Conservation (phyloP, 164 flowering plant genomes). For the Cinnamomum micranthum region DNA sequence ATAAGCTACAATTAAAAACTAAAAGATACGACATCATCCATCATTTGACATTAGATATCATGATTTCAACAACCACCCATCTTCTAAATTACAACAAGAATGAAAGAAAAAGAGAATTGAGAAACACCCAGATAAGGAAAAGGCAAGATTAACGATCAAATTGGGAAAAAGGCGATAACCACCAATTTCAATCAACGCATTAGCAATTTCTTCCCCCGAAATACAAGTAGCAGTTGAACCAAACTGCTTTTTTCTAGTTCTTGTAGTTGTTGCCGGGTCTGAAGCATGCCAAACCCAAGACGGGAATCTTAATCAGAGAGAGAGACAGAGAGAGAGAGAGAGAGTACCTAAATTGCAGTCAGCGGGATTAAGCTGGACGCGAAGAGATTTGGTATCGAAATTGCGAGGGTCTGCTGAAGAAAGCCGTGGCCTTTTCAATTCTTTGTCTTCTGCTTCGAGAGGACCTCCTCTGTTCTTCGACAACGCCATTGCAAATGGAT, state of each 20-base stretch:
- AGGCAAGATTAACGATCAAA: no score
- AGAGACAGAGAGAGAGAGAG: background rate
- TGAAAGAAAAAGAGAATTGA: no score
- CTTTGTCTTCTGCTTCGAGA: slow-evolving; percentile 9
- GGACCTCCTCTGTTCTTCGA: slow-evolving; percentile 13
- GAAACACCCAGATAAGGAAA: no score
- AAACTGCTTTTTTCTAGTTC: background rate
- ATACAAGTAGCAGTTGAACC: no score
- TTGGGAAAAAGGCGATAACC: no score
- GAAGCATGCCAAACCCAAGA: background rate
- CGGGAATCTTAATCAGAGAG: background rate
- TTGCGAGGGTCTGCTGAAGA: background rate
- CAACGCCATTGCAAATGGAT: slow-evolving; percentile 22
- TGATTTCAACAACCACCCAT: no score
- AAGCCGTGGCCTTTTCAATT: slow-evolving; percentile 2
- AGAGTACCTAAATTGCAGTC: slow-evolving; percentile 8
- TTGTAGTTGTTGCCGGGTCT: background rate
- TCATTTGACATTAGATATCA: no score
- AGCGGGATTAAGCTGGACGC: slow-evolving; percentile 10
- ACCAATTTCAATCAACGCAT: no score
- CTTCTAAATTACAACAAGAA: no score
- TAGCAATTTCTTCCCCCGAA: no score
- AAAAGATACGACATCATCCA: no score
- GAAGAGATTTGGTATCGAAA: background rate
- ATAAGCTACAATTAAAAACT: no score